Conservation (phyloP, 202 grass and related monocot species). For the Zizania palustris region DNA sequence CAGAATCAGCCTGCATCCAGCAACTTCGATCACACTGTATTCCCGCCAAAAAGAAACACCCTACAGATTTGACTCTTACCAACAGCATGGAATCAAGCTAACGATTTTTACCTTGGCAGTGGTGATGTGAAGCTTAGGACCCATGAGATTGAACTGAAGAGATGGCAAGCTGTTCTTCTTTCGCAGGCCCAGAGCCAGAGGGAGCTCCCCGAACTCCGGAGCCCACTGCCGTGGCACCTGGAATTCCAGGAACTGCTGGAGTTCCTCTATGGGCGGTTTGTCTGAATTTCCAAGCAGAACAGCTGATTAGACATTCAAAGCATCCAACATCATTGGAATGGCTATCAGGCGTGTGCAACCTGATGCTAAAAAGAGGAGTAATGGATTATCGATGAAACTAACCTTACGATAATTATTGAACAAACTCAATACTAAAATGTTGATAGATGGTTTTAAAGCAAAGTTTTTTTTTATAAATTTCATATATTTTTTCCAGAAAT, state of each 20-base stretch:
- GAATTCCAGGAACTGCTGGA: conserved; percentile 82
- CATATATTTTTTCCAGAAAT: too few relatives aligned
- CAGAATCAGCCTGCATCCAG: conserved; percentile 56
- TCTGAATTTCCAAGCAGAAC: conserved; percentile 49
- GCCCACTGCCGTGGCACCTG: conserved; percentile 89
- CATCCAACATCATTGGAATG: neutral
- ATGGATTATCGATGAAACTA: too few relatives aligned
- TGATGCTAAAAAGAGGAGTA: too few relatives aligned
- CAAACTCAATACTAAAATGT: too few relatives aligned
- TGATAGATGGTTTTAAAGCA: too few relatives aligned
- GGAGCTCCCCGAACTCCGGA: conserved; percentile 79
- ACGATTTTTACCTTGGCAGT: conserved; percentile 49
- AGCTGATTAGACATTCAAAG: neutral
- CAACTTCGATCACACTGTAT: neutral
- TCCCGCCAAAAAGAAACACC: too few relatives aligned
- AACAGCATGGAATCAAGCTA: neutral
- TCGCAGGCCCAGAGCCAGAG: conserved; percentile 60
- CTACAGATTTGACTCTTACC: neutral
- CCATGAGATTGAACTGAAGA: conserved; percentile 83
- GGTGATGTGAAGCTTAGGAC: conserved; percentile 73
- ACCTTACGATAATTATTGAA: too few relatives aligned
- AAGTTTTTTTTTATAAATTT: too few relatives aligned
- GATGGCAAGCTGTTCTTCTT: conserved; percentile 61
- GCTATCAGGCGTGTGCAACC: neutral
- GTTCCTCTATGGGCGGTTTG: conserved; percentile 88